Percentiles rank a stretch among this genome's conserved stretches.
These are phyloP conservation scores for Chrysanthemum makinoi DNA, from an alignment of 129 eudicot species.

Conservation along the genomic window DNA sequence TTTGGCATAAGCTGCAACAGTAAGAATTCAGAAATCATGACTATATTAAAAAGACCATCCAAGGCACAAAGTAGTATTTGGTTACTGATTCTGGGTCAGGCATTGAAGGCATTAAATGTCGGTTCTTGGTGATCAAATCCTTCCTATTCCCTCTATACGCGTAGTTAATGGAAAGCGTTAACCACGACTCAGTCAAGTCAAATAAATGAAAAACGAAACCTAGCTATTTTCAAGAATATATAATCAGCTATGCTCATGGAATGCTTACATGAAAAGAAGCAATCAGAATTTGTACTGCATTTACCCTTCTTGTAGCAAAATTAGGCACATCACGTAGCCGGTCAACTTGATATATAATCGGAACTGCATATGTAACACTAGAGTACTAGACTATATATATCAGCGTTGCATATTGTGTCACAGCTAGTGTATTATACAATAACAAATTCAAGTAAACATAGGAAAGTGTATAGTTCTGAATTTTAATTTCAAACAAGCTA, in stretches of 20 bases:
- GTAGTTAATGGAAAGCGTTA: too few relatives aligned
- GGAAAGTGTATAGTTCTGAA: conserved; percentile 11
- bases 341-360: conserved; percentile 80
- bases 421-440: too few relatives aligned
- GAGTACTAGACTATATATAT: too few relatives aligned
- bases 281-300: conserved; percentile 74
- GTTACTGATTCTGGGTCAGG: conserved; percentile 82
- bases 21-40: conserved; percentile 16
- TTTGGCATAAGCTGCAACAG: conserved; percentile 60
- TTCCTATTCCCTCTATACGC: too few relatives aligned
- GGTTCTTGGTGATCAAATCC: too few relatives aligned
- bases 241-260: too few relatives aligned
- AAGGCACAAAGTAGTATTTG: conserved; percentile 3
- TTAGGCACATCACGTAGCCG: conserved; percentile 78
- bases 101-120: conserved; percentile 36
- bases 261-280: conserved; percentile 66
- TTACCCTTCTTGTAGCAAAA: conserved; percentile 86
- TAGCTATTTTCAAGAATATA: too few relatives aligned
- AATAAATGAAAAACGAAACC: too few relatives aligned
- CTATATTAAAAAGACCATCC: not conserved
- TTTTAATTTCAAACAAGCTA: too few relatives aligned
- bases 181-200: too few relatives aligned
- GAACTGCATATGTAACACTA: conserved; percentile 81
- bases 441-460: not conserved
- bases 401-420: too few relatives aligned